Evolutionary conservation across 2,329 filamentous ascomycete species (phyloP), one percentile per base, ranked within the genome.

Genomic region (Xylaria polymorpha): DNA sequence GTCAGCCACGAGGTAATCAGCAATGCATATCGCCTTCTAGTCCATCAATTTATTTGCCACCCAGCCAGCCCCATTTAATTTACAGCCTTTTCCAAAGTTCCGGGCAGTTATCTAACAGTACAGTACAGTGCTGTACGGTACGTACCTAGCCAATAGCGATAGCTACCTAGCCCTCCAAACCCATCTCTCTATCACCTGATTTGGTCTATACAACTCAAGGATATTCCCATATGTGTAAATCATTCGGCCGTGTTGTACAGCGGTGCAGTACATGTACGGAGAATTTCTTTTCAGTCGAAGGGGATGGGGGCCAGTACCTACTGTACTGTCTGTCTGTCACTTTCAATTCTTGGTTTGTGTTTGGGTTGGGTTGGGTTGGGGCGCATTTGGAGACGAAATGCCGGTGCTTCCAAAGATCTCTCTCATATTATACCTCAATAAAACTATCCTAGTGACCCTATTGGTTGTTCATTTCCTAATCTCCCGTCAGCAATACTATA

Each of bases 1-100:
- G 56, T 65, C 51, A 68, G 66, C 66, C 66, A 68, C 66, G 58
- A 68, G 57, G 62, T 58, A 57, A 58, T 57, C 61, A 60, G 48
- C 56, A 58, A 58, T 50, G 15, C 32, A 55, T 25, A 56, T 55
- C 20, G 25, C 53, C 12, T 37, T 55, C 41, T 25, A 18, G 20
- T 43, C 25, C 25, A 29, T 29, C 35, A 22, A 41, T 57, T 39
- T 14, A 15, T 57, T 57, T 29, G 55, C 55, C 55, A 57, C 55
- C 35, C 35, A 5, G n/a, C 35, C 35, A 5, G n/a, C 53, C 53
- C 56, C 56, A 44, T 35, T 46, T 29, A n/a, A 60, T 46, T 64
- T 8, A 4, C n/a, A 15, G 9, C 51, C 9, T 41, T 25, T 20
- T 48, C 25, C n/a, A 51, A 29, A 29, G 48, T 58, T 22, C 53